A percentile compares a stretch with the other conserved stretches of the same genome.
These are phyloP conservation scores for Claviceps digitariae DNA, from an alignment of 2,329 filamentous ascomycete genomes.

Conservation along the genomic window DNA sequence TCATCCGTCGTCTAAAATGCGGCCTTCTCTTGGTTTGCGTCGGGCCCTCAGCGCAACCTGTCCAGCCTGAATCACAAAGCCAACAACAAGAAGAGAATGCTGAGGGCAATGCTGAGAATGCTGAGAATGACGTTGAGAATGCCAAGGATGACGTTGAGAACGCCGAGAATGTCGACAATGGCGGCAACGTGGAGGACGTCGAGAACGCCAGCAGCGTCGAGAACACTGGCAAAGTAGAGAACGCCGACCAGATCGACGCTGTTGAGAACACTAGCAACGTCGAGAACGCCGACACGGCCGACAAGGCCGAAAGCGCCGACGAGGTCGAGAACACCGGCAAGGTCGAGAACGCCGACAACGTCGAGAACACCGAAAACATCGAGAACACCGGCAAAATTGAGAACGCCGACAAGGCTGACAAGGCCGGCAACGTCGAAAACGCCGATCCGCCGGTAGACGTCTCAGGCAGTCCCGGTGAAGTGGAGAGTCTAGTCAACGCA, in stretches of 20 bases:
- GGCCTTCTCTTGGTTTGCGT: conserved; percentile 50
- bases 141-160: too few relatives aligned
- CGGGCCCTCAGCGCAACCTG: conserved; percentile 26
- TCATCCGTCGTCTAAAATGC: conserved; percentile 43
- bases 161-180: too few relatives aligned
- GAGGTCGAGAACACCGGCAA: neutral
- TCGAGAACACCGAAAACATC: too few relatives aligned
- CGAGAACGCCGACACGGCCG: neutral
- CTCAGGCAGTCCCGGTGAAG: conserved; percentile 26
- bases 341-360: neutral
- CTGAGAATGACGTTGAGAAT: neutral
- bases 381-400: too few relatives aligned
- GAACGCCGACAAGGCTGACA: too few relatives aligned
- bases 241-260: neutral
- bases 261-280: neutral
- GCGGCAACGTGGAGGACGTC: neutral
- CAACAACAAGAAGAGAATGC: conserved; percentile 9
- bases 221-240: neutral
- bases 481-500: conserved; percentile 32
- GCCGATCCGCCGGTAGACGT: neutral
- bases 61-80: conserved; percentile 10
- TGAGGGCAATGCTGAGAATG: neutral
- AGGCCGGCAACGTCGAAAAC: neutral
- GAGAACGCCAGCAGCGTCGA: neutral
- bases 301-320: too few relatives aligned